Conservation (phyloP, 768 basidiomycete genomes). For the Krasilnikovozyma curviuscula region DNA sequence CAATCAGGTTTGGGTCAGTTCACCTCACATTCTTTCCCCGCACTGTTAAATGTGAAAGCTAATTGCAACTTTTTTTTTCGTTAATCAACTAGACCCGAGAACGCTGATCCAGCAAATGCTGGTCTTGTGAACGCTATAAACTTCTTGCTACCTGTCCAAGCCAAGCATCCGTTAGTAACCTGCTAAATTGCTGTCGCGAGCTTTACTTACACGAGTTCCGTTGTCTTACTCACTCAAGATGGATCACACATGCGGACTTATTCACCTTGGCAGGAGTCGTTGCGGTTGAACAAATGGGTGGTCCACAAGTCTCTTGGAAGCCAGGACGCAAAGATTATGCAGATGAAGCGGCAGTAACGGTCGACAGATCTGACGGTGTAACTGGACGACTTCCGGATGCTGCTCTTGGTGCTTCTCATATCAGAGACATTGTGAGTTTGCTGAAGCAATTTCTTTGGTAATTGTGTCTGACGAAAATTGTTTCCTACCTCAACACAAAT, state of each 20-base stretch:
- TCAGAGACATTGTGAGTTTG: slow-evolving; percentile 20
- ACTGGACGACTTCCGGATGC: slow-evolving; percentile 25
- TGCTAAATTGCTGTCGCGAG: background rate
- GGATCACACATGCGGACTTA: background rate
- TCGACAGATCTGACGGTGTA: too few relatives aligned
- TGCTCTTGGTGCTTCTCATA: slow-evolving; percentile 24
- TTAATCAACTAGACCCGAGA: background rate
- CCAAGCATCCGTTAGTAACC: slow-evolving; percentile 14
- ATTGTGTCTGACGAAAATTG: background rate
- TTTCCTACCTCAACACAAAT: background rate
- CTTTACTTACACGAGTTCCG: background rate
- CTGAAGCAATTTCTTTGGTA: slow-evolving; percentile 26
- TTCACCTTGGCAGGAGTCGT: slow-evolving; percentile 23
- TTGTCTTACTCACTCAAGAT: background rate
- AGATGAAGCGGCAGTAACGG: too few relatives aligned
- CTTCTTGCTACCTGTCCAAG: slow-evolving; percentile 25
- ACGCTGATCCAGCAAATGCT: background rate
- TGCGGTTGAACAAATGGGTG: slow-evolving; percentile 24
- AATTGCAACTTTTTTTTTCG: background rate
- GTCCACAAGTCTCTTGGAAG: slow-evolving; percentile 25
- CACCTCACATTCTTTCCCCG: slow-evolving; percentile 18
- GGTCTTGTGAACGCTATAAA: slow-evolving; percentile 24
- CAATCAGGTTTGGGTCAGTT: slow-evolving; percentile 23
- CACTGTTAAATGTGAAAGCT: slow-evolving; percentile 10
- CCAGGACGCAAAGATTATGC: slow-evolving; percentile 26